Percentiles rank a stretch among this genome's conserved stretches.
Evolutionary conservation across 2,329 filamentous ascomycete genomes (phyloP).

Genomic region (Colletotrichum chlorophyti): DNA sequence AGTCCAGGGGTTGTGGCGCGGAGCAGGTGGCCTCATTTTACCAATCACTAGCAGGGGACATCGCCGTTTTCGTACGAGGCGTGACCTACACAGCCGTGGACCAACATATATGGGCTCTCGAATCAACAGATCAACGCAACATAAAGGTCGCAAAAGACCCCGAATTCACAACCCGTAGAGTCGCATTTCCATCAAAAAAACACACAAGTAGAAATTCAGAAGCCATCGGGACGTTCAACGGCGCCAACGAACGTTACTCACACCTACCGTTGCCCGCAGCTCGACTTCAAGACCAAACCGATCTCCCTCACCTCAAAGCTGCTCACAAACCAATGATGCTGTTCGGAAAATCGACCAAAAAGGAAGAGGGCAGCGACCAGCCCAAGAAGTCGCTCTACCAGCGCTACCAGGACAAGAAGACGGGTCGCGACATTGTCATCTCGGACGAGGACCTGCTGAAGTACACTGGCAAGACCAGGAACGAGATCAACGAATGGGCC

Average conservation of each 20-base stretch:
- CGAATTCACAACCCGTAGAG: too few species aligned
- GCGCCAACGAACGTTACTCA: too few species aligned
- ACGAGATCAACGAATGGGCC: constrained; percentile 43
- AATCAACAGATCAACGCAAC: neutral
- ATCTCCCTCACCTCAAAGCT: neutral
- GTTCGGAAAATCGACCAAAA: constrained; percentile 6
- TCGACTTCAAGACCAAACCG: too few species aligned
- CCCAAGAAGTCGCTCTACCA: constrained; percentile 40
- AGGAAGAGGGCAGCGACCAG: neutral
- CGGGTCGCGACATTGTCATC: constrained; percentile 33
- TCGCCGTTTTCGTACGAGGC: neutral
- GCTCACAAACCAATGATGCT: neutral
- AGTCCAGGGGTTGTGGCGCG: neutral
- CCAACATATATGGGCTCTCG: neutral
- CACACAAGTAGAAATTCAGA: too few species aligned
- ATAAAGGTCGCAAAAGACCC: too few species aligned
- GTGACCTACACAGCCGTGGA: neutral
- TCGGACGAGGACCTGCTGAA: constrained; percentile 48
- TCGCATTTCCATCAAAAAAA: too few species aligned
- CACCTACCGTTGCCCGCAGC: too few species aligned
- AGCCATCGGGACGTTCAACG: too few species aligned
- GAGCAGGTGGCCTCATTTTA: neutral
- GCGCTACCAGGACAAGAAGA: constrained; percentile 40
- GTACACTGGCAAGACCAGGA: constrained; percentile 46
- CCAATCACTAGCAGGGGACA: neutral